Conservation (phyloP, 768 basidiomycete species). For the Tulasnella sp. region DNA sequence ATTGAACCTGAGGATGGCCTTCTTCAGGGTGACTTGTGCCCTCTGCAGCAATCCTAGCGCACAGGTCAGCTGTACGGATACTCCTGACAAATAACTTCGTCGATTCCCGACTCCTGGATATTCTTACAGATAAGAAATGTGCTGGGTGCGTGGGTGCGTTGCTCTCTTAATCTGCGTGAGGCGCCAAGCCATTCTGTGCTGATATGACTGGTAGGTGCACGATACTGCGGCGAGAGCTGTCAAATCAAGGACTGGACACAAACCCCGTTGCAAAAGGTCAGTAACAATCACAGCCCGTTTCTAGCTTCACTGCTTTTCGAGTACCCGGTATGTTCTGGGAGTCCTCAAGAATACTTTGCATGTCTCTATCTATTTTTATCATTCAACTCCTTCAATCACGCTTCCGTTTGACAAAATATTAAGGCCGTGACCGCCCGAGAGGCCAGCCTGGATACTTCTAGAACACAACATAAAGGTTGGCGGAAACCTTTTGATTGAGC, state of each 20-base stretch:
- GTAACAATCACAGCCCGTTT: too few relatives aligned
- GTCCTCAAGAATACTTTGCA: too few relatives aligned
- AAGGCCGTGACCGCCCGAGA: too few relatives aligned
- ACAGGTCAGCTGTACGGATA: background rate
- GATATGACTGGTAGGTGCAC: background rate
- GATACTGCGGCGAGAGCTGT: constrained; percentile 13
- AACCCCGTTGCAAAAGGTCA: constrained; percentile 2
- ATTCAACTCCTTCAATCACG: too few relatives aligned
- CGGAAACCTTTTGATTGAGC: too few relatives aligned
- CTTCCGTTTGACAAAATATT: too few relatives aligned
- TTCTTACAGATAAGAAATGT: constrained; percentile 5
- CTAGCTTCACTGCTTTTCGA: too few relatives aligned
- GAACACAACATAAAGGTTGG: too few relatives aligned
- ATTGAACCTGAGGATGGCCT: background rate
- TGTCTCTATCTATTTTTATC: too few relatives aligned
- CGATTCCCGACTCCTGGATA: too few relatives aligned
- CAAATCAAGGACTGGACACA: constrained; percentile 14
- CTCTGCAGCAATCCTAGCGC: constrained; percentile 14
- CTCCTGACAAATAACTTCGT: background rate
- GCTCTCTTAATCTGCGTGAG: background rate
- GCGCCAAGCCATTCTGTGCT: background rate
- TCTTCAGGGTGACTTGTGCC: constrained; percentile 8
- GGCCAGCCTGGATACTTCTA: too few relatives aligned
- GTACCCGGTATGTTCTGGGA: too few relatives aligned
- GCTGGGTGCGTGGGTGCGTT: constrained; percentile 5